Conservation (phyloP, 805 yeast species). For the Wickerhamomyces chambardii region DNA sequence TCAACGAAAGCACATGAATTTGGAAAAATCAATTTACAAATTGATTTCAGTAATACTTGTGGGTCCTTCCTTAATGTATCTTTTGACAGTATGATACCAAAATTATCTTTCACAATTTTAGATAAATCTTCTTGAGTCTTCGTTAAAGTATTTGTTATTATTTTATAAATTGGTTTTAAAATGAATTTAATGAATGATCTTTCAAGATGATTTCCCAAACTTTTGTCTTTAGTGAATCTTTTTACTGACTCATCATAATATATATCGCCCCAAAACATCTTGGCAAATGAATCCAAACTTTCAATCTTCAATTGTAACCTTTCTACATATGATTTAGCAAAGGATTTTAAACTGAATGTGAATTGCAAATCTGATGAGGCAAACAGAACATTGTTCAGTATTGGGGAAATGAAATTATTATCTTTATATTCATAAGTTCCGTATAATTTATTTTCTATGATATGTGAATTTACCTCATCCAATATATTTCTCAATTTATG, state of each 20-base stretch:
- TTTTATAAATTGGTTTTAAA: slow-evolving; percentile 73
- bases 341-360: slow-evolving; percentile 59
- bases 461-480: slow-evolving; percentile 52
- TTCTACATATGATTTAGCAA: slow-evolving; percentile 39
- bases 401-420: slow-evolving; percentile 44
- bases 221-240: slow-evolving; percentile 28
- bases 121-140: slow-evolving; percentile 35
- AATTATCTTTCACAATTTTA: slow-evolving; percentile 34
- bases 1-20: slow-evolving; percentile 44
- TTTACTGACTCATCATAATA: slow-evolving; percentile 35
- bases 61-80: slow-evolving; percentile 42
- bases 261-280: slow-evolving; percentile 71
- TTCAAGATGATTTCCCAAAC: slow-evolving; percentile 14
- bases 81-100: slow-evolving; percentile 34
- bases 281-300: slow-evolving; percentile 33
- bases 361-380: slow-evolving; percentile 57
- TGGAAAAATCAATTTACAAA: slow-evolving; percentile 48
- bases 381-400: slow-evolving; percentile 59
- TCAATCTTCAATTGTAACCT: slow-evolving; percentile 17
- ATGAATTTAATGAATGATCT: slow-evolving; percentile 47
- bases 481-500: slow-evolving; percentile 53
- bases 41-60: slow-evolving; percentile 43
- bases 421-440: slow-evolving; percentile 16
- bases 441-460: slow-evolving; percentile 25
- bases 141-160: slow-evolving; percentile 52